Percentiles rank a stretch among this genome's conserved stretches.
These are phyloP conservation scores for Podospora pseudoanserina DNA, from an alignment of 495 filamentous ascomycete genomes.

Conservation along the genomic window DNA sequence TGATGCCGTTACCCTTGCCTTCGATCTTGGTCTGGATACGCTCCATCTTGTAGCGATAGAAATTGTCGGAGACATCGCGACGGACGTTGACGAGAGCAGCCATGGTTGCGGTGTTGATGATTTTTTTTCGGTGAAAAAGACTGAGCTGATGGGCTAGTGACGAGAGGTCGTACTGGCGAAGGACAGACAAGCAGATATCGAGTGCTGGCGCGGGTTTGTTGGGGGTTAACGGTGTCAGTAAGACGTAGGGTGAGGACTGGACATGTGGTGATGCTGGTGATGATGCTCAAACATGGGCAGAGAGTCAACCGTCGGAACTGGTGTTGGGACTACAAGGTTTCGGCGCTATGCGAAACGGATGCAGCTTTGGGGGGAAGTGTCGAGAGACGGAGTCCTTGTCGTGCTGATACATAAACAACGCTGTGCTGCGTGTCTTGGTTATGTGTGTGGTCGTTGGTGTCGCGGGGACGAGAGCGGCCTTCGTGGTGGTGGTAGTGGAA, in stretches of 20 bases:
- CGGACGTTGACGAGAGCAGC: constrained; percentile 87
- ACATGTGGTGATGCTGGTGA: constrained; percentile 35
- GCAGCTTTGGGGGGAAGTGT: constrained; percentile 89
- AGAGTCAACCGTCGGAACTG: constrained; percentile 81
- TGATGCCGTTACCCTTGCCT: constrained; percentile 98
- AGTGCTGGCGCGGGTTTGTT: neutral
- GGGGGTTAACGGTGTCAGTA: constrained; percentile 38
- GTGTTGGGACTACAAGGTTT: constrained; percentile 83
- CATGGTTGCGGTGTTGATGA: constrained; percentile 46
- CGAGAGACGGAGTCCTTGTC: constrained; percentile 53
- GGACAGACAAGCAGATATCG: constrained; percentile 13
- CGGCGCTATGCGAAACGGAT: constrained; percentile 84
- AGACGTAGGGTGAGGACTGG: constrained; percentile 29
- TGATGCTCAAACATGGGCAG: constrained; percentile 49
- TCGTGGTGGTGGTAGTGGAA: neutral
- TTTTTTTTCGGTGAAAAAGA: constrained; percentile 22
- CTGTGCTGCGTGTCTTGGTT: constrained; percentile 41
- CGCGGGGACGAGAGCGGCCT: constrained; percentile 12
- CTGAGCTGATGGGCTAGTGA: constrained; percentile 10
- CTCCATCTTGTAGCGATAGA: constrained; percentile 99
- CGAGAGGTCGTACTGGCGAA: constrained; percentile 15
- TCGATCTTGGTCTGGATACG: constrained; percentile 97
- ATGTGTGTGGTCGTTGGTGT: constrained; percentile 27
- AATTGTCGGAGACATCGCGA: constrained; percentile 95
- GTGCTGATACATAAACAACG: constrained; percentile 59